Evolutionary conservation across 2,329 filamentous ascomycete genomes (phyloP), one percentile per base, ranked within the genome.

Genomic region (Penicillium sp.): DNA sequence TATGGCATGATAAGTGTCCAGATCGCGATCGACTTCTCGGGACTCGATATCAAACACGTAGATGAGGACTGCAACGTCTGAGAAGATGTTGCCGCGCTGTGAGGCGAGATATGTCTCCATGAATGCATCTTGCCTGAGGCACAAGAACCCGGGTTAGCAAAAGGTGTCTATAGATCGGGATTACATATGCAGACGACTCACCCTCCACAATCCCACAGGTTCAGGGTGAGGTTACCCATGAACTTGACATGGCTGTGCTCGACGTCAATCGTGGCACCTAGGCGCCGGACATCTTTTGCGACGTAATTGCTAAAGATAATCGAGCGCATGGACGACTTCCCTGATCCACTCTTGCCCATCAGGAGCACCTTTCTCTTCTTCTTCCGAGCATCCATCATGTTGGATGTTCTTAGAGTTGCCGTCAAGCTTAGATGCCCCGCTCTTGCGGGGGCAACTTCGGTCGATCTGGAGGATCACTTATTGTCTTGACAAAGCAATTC

Each of bases 241-340:
- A 99, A 99, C 74, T 96, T 96, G 76, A 97, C 94, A 77, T 97
- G 94, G 59, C 91, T 97, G 68, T 97, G 89, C 75, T 99, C 94
- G 57, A 99, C 94, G 71, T 99, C 94, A 70, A 99, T 97, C 11
- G 94, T 99, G 1, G 94, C 94, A 62, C 94, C 94, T 52, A 99
- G 79, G 55, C 94, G 81, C 36, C 94, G 84, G 7, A 96, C 96
- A 74, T 99, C 94, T 70, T 95, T 91, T 53, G 94, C 94, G 61
- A 97, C 92, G 73, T 97, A 97, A 76, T 97, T 97, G 79, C 90
- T 96, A 77, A 99, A 99, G 72, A 99, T 97, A 70, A 99, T 97
- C 69, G 89, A 94, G 61, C 94, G 85, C 94, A 99, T 99, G 53
- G 91, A 97, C 39, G 92, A 97, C 77, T 99, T 99, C 51, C 94